Percentiles rank a stretch among this genome's conserved stretches.
phyloP scores from a whole-genome alignment of 352 stramenopile genomes.

The Thraustochytrium sp. region DNA sequence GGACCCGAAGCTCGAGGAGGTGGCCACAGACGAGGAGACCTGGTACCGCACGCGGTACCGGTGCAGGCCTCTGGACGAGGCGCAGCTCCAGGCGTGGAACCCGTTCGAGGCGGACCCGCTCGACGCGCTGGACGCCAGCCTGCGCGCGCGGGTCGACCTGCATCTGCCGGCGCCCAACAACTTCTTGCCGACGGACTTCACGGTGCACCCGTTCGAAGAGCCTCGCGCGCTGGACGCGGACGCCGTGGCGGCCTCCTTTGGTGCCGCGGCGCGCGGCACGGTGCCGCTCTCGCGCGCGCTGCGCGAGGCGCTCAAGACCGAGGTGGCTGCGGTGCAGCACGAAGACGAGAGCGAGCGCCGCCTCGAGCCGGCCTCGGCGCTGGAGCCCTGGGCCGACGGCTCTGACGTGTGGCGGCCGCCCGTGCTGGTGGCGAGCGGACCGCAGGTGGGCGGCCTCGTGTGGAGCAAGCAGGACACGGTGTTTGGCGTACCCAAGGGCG shows the following conservation, averaged over 20 bases:
- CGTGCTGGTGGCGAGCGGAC: neutral
- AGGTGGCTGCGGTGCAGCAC: neutral
- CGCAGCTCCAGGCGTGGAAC: conserved; percentile 45
- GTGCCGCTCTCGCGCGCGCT: neutral
- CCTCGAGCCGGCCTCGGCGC: neutral
- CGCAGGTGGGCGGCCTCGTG: neutral
- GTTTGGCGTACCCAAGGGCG: conserved; percentile 38
- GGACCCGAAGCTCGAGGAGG: conserved; percentile 51
- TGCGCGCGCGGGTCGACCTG: neutral
- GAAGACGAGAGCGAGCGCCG: neutral
- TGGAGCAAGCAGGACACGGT: conserved; percentile 42
- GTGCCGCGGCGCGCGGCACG: neutral
- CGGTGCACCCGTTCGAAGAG: neutral
- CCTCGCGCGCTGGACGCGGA: neutral
- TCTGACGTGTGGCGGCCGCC: too few species aligned
- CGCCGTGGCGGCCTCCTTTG: neutral
- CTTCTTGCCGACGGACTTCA: conserved; percentile 41
- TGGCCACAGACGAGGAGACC: conserved; percentile 49
- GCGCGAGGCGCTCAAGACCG: neutral
- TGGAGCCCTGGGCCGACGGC: neutral
- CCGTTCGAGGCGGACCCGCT: neutral
- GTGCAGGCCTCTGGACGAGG: conserved; percentile 30
- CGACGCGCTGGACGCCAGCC: conserved; percentile 3
- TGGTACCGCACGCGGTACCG: conserved; percentile 61
- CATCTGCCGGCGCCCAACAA: conserved; percentile 45